A percentile compares a stretch with the other conserved stretches of the same genome.
Evolutionary conservation across 1,139 yeast species (phyloP).

Genomic region (Blastobotrys niveus): DNA sequence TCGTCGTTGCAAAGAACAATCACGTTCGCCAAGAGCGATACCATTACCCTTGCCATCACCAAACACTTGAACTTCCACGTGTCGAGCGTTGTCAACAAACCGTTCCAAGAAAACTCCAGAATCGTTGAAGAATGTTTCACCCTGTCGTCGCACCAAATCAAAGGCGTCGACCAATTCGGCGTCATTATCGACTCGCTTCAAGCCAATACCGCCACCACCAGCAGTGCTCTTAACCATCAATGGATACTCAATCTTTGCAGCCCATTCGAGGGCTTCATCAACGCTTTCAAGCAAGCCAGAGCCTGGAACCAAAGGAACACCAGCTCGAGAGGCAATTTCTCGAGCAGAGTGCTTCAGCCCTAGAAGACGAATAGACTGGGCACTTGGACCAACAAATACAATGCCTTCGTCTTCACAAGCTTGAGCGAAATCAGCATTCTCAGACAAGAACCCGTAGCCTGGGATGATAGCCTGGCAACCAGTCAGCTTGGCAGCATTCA

Average conservation of each 20-base stretch:
- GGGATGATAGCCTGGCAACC: slow-evolving; percentile 92
- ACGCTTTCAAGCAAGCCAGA: slow-evolving; percentile 69
- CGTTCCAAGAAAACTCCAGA: slow-evolving; percentile 91
- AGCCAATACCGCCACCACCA: slow-evolving; percentile 98
- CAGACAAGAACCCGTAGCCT: slow-evolving; percentile 94
- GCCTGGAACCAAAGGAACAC: slow-evolving; percentile 94
- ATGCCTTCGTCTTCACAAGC: slow-evolving; percentile 76
- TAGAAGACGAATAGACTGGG: slow-evolving; percentile 80
- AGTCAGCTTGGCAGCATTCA: slow-evolving; percentile 74
- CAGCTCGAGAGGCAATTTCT: slow-evolving; percentile 80
- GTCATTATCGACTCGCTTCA: slow-evolving; percentile 82
- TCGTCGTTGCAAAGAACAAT: slow-evolving; percentile 94
- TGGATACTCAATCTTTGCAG: slow-evolving; percentile 78
- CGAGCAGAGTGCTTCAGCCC: slow-evolving; percentile 97
- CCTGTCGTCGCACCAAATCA: slow-evolving; percentile 89
- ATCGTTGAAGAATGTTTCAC: slow-evolving; percentile 87
- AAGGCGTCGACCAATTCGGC: slow-evolving; percentile 77
- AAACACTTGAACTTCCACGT: slow-evolving; percentile 92
- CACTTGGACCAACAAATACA: slow-evolving; percentile 91
- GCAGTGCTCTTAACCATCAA: slow-evolving; percentile 97
- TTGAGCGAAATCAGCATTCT: slow-evolving; percentile 93
- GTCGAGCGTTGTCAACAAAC: slow-evolving; percentile 90
- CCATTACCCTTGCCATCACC: slow-evolving; percentile 95
- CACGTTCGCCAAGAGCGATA: slow-evolving; percentile 92
- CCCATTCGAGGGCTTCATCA: slow-evolving; percentile 68